Evolutionary conservation across 805 yeast genomes (phyloP), one percentile per base, ranked within the genome.

Genomic region (Metschnikowia rubicola): DNA sequence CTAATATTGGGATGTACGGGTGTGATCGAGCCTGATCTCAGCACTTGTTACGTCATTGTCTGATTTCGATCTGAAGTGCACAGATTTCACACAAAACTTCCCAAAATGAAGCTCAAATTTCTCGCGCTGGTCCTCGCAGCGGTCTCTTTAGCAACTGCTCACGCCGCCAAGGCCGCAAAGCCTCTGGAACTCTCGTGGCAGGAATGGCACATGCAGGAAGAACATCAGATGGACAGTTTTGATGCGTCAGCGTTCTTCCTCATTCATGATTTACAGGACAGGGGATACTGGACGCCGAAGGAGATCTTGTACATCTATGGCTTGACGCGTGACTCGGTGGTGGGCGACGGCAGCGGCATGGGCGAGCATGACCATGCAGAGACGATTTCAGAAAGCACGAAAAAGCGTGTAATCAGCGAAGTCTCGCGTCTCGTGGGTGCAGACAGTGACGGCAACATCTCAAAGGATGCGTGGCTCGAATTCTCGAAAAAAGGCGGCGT

Each of bases 261-360:
- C 33, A 59, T 91, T 28, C 99, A 92, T 66, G 97, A 91, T 65
- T 63, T 80, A 44, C 69, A 79, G 57, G 68, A 73, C 60, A 73
- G 79, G 62, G 89, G 86, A 37, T 64, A 68, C 43, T 68, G 87
- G 66, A 77, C 75, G 48, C 63, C 64, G 1, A 53, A 65, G 17
- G 98, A 92, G 61, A 85, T 92, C 35, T 64, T 92, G 49, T 78
- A 86, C 54, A 70, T 89, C 55, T 92, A 92, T 61, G 99, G 99
- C 3, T 67, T 92, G 45, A 69, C 75, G 39, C 77, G 94, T 52
- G 83, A 80, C 3, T 80, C 77, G 49, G 80, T 85, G 26, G 84
- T 89, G 12, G 97, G 97, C 10, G 85, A 80, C 54, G 97, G 97
- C 39, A 85, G 88, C 48, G 97, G 97, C 6, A 79, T 85, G 82